These are phyloP conservation scores for Marasmius sp. DNA, from an alignment of 1,284 basidiomycete species.

Conservation along the genomic window DNA sequence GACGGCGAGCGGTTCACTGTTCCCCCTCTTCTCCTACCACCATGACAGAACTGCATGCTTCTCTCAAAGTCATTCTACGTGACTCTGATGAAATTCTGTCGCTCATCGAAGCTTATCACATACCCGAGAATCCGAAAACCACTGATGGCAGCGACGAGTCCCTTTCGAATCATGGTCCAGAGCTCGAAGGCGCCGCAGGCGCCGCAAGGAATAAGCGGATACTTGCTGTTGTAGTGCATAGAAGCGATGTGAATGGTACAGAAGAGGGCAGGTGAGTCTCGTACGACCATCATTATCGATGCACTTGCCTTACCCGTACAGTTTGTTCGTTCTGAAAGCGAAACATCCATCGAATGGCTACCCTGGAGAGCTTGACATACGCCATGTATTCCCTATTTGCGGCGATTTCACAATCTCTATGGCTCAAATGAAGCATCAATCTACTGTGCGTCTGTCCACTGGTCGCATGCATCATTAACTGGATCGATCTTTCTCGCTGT, in stretches of 20 bases:
- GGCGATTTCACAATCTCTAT: slow-evolving; percentile 52
- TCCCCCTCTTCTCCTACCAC: neutral
- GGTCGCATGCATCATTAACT: neutral
- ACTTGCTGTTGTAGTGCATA: slow-evolving; percentile 35
- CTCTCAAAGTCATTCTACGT: slow-evolving; percentile 27
- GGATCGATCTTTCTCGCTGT: slow-evolving; percentile 9
- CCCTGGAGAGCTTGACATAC: slow-evolving; percentile 37
- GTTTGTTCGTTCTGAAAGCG: slow-evolving; percentile 46
- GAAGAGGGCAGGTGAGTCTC: slow-evolving; percentile 39
- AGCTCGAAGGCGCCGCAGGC: slow-evolving; percentile 10
- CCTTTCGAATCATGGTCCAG: slow-evolving; percentile 8
- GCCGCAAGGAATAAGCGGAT: slow-evolving; percentile 32
- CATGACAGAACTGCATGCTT: slow-evolving; percentile 11
- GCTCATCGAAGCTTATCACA: slow-evolving; percentile 31
- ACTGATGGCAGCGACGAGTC: slow-evolving; percentile 7
- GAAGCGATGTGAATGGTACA: slow-evolving; percentile 23
- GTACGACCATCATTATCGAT: neutral
- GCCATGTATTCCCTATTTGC: slow-evolving; percentile 51
- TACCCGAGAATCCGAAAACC: slow-evolving; percentile 7
- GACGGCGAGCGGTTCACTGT: neutral
- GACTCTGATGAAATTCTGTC: slow-evolving; percentile 42
- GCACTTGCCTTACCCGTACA: slow-evolving; percentile 17
- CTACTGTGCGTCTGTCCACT: slow-evolving; percentile 20
- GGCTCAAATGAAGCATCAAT: slow-evolving; percentile 43
- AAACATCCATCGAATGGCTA: slow-evolving; percentile 23